Base-by-base conservation (phyloP, 257 asterid genomes). In the Solanum appendiculatum region DNA sequence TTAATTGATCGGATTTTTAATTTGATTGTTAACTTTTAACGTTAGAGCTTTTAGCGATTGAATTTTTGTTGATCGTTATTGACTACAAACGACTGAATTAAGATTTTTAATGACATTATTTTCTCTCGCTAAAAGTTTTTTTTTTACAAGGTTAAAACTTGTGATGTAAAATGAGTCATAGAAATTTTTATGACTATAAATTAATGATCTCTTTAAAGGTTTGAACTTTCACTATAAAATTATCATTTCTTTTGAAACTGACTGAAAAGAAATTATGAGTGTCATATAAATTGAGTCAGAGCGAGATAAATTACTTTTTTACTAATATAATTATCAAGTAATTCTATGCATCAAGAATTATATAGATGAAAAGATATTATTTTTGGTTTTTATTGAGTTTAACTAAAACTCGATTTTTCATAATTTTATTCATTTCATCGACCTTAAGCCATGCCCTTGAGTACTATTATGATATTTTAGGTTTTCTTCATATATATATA, bases 271-370 rank as follows among this genome's bases (percentile, higher is more conserved):
- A 16, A 16, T 4, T 16, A 69, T 0, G 1, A 69, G 0, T 7
- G 0, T 16, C 3, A 9, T 4, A 33, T 16, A 69, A 33, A 69
- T 69, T 8, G 7, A 33, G 7, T 3, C 12, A 69, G 23, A 68
- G 2, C 3, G 0, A 69, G 7, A 4, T 0, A 60, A 10, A 23
- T 1, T n/a, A 4, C 10, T 10, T 56, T n/a, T 60, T n/a, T 23
- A 10, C 15, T 9, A 60, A 9, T 60, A 58, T 21, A 58, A 23
- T 21, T 56, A 7, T 72, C 13, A 34, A 34, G 27, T 34, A 20
- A 72, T 18, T 72, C 4, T 36, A 20, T 15, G 5, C 46, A 23
- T 72, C 7, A 34, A 72, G 5, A 34, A 72, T 72, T 34, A 9
- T 0, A 2, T 2, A 20, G 16, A 20, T 20, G 3, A 70, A 23